Evolutionary conservation across 2,329 filamentous ascomycete genomes (phyloP).

Genomic region (Daldinia eschscholtzii): DNA sequence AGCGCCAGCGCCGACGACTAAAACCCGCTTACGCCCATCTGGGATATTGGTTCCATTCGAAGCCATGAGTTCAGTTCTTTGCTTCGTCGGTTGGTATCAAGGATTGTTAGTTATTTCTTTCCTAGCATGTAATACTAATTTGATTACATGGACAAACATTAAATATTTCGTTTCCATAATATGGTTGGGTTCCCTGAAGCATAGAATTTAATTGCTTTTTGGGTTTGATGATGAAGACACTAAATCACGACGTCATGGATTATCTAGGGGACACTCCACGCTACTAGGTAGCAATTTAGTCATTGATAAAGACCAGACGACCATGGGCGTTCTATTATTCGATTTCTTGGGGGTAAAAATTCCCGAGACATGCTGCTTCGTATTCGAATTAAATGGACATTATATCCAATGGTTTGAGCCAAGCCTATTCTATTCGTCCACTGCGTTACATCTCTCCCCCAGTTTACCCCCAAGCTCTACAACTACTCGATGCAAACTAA

Average conservation of each 20-base stretch:
- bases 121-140: not conserved
- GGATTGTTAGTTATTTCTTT: constrained; percentile 24
- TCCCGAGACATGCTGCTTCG: not conserved
- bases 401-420: too few relatives aligned
- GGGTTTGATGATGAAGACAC: constrained; percentile 32
- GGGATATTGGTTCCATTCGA: constrained; percentile 36
- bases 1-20: constrained; percentile 59
- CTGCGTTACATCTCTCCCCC: not conserved
- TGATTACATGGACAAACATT: not conserved
- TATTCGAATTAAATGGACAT: not conserved
- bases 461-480: not conserved
- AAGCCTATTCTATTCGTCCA: not conserved
- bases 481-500: too few relatives aligned
- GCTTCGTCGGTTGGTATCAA: constrained; percentile 35
- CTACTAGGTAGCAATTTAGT: constrained; percentile 7
- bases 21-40: constrained; percentile 52
- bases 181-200: not conserved
- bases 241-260: constrained; percentile 34
- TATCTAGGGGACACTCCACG: not conserved
- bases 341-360: not conserved
- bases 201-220: not conserved
- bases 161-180: not conserved
- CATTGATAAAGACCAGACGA: not conserved
- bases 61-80: constrained; percentile 42
- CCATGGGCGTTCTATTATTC: not conserved